A percentile compares a stretch with the other conserved stretches of the same genome.
phyloP scores from a whole-genome alignment of 495 filamentous ascomycete species.

The Daldinia concentrica region DNA sequence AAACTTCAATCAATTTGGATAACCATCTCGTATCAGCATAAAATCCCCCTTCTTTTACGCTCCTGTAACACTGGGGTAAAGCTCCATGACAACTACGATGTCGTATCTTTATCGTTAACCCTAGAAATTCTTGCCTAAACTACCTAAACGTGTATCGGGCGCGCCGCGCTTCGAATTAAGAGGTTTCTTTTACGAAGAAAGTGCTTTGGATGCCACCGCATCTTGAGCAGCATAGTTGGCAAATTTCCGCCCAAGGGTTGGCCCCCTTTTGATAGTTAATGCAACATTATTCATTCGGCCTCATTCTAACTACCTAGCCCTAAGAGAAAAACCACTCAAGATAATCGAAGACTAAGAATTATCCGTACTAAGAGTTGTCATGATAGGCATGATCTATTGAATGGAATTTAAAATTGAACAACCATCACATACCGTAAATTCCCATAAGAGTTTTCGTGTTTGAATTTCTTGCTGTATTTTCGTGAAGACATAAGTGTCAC shows the following conservation, averaged over 20 bases:
- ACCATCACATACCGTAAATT: background rate
- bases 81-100: background rate
- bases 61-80: background rate
- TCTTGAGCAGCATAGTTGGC: background rate
- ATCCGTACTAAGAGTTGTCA: no score
- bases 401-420: background rate
- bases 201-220: background rate
- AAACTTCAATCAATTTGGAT: background rate
- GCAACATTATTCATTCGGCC: no score
- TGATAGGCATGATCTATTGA: background rate
- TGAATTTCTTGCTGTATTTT: background rate
- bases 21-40: constrained; percentile 12
- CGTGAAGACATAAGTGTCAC: background rate
- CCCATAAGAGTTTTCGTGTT: background rate
- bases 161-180: background rate
- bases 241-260: background rate
- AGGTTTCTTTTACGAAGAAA: background rate
- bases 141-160: constrained; percentile 1
- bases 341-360: no score
- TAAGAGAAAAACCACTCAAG: no score
- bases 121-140: constrained; percentile 10
- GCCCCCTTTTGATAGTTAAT: background rate
- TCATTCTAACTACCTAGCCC: no score
- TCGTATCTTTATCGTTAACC: background rate
- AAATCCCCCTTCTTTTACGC: constrained; percentile 7